A percentile compares a stretch with the other conserved stretches of the same genome.
Conservation (phyloP, 2,329 filamentous ascomycete genomes). For the Hortaea sp. region DNA sequence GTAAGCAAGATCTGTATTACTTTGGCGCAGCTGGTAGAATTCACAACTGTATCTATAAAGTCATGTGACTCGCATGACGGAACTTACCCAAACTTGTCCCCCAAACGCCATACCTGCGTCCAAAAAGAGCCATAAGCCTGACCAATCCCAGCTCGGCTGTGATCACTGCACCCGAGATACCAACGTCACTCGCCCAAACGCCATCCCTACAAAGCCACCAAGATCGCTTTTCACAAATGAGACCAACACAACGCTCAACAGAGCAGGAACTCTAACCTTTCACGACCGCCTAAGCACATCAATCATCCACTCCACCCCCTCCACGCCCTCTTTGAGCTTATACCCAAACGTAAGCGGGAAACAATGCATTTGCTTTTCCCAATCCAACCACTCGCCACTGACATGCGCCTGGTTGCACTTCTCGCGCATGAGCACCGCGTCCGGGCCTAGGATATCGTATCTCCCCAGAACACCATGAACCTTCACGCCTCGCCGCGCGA, state of each 20-base stretch:
- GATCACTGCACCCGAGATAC: no score
- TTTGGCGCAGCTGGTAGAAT: no score
- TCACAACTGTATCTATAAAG: no score
- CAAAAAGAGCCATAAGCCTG: no score
- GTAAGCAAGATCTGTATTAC: no score
- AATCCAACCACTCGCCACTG: conserved; percentile 46
- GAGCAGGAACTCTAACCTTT: no score
- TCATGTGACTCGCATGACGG: no score
- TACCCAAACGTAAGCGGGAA: conserved; percentile 44
- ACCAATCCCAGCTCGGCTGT: no score
- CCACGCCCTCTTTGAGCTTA: conserved; percentile 37
- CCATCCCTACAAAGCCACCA: background rate
- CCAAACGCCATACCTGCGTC: no score
- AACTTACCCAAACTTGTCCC: no score
- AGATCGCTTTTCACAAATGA: no score
- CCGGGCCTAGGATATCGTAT: conserved; percentile 44
- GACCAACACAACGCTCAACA: no score
- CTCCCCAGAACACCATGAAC: conserved; percentile 45
- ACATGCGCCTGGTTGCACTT: conserved; percentile 36
- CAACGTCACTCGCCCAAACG: background rate
- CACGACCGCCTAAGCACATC: conserved; percentile 17
- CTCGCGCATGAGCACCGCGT: conserved; percentile 40
- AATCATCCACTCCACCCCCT: conserved; percentile 38
- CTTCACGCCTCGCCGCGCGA: conserved; percentile 33
- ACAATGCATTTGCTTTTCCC: conserved; percentile 52